phyloP scores from a whole-genome alignment of 73 alveolate species.

The Breviolum minutum region DNA sequence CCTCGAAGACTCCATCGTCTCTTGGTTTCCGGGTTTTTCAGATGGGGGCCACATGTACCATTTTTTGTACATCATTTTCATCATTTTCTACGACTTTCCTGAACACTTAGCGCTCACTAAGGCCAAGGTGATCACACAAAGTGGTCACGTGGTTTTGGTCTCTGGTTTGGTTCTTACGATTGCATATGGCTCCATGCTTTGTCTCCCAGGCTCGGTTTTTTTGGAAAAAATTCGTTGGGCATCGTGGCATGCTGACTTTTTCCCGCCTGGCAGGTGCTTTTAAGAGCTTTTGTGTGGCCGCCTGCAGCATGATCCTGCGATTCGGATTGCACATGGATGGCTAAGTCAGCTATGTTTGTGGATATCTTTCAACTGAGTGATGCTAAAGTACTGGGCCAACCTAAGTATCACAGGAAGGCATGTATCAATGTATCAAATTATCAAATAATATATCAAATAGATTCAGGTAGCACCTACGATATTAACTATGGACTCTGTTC shows the following conservation, averaged over 20 bases:
- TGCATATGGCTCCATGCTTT: constrained; percentile 73
- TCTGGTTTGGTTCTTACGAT: constrained; percentile 82
- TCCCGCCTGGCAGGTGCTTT: constrained; percentile 52
- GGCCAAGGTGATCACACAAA: constrained; percentile 75
- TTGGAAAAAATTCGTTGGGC: too few relatives aligned
- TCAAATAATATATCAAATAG: too few relatives aligned
- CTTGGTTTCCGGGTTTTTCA: too few relatives aligned
- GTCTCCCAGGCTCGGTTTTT: constrained; percentile 32
- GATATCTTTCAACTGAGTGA: too few relatives aligned
- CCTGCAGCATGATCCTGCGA: constrained; percentile 77
- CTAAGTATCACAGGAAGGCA: too few relatives aligned
- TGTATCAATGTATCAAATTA: too few relatives aligned
- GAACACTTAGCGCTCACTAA: not conserved
- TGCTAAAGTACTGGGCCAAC: too few relatives aligned
- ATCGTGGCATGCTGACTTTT: not conserved
- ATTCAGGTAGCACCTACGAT: too few relatives aligned
- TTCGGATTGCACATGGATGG: not conserved
- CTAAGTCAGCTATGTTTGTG: too few relatives aligned
- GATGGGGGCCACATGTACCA: too few relatives aligned
- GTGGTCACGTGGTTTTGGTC: constrained; percentile 86
- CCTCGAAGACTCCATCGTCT: constrained; percentile 32
- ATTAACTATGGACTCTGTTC: too few relatives aligned
- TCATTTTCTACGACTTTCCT: not conserved
- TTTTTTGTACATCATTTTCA: too few relatives aligned
- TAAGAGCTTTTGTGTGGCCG: constrained; percentile 91